These are phyloP conservation scores for Tremella yokohamensis DNA, from an alignment of 768 basidiomycete genomes.

Conservation along the genomic window DNA sequence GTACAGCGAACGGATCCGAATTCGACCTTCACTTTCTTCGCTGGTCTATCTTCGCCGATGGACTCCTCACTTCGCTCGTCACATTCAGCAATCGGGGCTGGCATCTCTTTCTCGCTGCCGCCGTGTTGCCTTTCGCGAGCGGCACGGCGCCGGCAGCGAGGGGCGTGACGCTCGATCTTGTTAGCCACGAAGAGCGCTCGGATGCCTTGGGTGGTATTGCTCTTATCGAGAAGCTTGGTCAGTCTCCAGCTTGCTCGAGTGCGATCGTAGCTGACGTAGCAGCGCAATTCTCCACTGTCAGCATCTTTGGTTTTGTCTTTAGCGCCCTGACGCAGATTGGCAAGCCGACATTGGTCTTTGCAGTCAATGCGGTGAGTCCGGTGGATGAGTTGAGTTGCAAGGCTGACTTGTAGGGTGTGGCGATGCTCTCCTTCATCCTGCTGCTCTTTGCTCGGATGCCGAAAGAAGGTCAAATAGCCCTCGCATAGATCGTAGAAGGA, in stretches of 20 bases:
- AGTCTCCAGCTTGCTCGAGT: constrained; percentile 9
- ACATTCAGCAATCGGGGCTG: constrained; percentile 29
- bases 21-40: constrained; percentile 49
- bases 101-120: constrained; percentile 47
- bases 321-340: constrained; percentile 31
- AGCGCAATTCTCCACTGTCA: constrained; percentile 37
- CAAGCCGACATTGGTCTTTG: constrained; percentile 32
- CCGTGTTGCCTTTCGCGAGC: constrained; percentile 45
- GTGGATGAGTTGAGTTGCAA: background rate
- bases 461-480: constrained; percentile 13
- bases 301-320: constrained; percentile 36
- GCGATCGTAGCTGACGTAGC: background rate
- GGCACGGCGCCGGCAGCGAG: constrained; percentile 48
- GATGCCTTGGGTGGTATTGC: constrained; percentile 48
- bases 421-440: constrained; percentile 31
- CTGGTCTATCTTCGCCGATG: constrained; percentile 45
- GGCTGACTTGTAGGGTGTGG: constrained; percentile 19
- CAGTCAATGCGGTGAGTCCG: constrained; percentile 40
- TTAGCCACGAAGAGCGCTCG: constrained; percentile 31
- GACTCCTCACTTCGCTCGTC: constrained; percentile 33
- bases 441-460: constrained; percentile 36
- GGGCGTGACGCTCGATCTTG: constrained; percentile 50
- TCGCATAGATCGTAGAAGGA: constrained; percentile 10
- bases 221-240: constrained; percentile 43
- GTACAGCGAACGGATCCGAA: constrained; percentile 29